These are phyloP conservation scores for Rusavskia elegans DNA, from an alignment of 495 filamentous ascomycete species.

Conservation along the genomic window DNA sequence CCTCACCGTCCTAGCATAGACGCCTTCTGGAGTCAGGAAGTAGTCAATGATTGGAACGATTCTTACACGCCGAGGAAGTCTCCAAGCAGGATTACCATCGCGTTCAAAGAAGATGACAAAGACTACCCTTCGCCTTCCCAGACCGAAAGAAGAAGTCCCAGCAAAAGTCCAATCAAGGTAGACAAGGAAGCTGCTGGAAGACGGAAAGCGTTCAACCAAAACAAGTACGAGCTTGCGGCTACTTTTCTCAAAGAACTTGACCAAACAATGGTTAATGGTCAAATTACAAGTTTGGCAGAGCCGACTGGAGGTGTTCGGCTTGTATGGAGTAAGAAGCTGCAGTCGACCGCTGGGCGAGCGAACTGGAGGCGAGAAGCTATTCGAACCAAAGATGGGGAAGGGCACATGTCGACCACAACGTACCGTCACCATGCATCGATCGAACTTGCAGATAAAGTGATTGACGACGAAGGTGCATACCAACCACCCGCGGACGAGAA, in stretches of 20 bases:
- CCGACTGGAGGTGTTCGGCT: slow-evolving; percentile 63
- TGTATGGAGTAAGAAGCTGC: slow-evolving; percentile 70
- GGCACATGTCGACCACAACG: slow-evolving; percentile 4
- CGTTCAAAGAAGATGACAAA: slow-evolving; percentile 21
- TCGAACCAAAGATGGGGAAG: slow-evolving; percentile 15
- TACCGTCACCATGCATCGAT: slow-evolving; percentile 57
- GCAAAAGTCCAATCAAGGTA: slow-evolving; percentile 27
- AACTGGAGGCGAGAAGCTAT: slow-evolving; percentile 56
- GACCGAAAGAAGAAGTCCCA: slow-evolving; percentile 4
- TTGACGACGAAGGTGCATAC: slow-evolving; percentile 40
- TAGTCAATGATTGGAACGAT: slow-evolving; percentile 71
- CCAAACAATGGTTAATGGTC: slow-evolving; percentile 40
- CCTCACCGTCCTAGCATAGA: slow-evolving; percentile 54
- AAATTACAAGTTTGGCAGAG: slow-evolving; percentile 41
- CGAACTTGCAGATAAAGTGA: slow-evolving; percentile 76
- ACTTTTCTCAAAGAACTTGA: slow-evolving; percentile 65
- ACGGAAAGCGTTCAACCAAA: slow-evolving; percentile 49
- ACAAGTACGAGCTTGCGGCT: slow-evolving; percentile 50
- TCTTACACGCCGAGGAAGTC: slow-evolving; percentile 52
- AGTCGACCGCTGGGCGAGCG: slow-evolving; percentile 75
- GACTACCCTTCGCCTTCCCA: slow-evolving; percentile 2
- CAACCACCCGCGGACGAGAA: not conserved
- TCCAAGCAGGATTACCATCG: slow-evolving; percentile 16
- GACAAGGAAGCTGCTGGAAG: slow-evolving; percentile 24
- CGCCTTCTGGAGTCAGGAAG: slow-evolving; percentile 64